Conservation (phyloP, 306 rosid genomes). For the Luffa aegyptiaca region DNA sequence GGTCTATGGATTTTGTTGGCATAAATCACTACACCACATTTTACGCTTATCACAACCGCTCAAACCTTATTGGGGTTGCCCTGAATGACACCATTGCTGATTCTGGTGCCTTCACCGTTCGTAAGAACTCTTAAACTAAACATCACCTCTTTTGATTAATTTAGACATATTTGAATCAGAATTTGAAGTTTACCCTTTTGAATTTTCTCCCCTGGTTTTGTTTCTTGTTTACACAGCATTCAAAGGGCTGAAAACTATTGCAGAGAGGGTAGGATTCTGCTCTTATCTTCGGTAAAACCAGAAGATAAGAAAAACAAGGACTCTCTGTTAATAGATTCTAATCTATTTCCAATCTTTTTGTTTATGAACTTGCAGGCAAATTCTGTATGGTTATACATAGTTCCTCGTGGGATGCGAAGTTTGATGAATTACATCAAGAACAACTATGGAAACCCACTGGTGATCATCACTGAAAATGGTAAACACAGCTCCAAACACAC, state of each 20-base stretch:
- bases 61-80: slow-evolving; percentile 9
- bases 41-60: slow-evolving; percentile 34
- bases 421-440: slow-evolving; percentile 59
- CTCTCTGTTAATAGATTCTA: background rate
- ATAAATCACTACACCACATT: slow-evolving; percentile 88
- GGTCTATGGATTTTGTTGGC: slow-evolving; percentile 86
- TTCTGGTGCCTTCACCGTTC: slow-evolving; percentile 58
- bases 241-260: slow-evolving; percentile 49
- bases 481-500: slow-evolving; percentile 8
- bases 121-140: slow-evolving; percentile 31
- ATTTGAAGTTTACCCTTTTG: background rate
- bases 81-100: slow-evolving; percentile 51
- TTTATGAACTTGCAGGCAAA: slow-evolving; percentile 39
- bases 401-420: slow-evolving; percentile 65
- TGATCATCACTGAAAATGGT: slow-evolving; percentile 87
- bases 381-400: slow-evolving; percentile 76
- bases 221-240: slow-evolving; percentile 45
- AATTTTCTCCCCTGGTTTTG: background rate
- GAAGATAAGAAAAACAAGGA: background rate
- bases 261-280: slow-evolving; percentile 42
- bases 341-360: background rate
- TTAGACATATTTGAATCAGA: background rate
- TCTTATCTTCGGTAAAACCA: background rate
- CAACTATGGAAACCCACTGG: slow-evolving; percentile 68
- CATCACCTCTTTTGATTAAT: background rate